Percentiles rank a stretch among this genome's conserved stretches.
Conservation (phyloP, 2,329 filamentous ascomycete genomes). For the Colletotrichum lentis region DNA sequence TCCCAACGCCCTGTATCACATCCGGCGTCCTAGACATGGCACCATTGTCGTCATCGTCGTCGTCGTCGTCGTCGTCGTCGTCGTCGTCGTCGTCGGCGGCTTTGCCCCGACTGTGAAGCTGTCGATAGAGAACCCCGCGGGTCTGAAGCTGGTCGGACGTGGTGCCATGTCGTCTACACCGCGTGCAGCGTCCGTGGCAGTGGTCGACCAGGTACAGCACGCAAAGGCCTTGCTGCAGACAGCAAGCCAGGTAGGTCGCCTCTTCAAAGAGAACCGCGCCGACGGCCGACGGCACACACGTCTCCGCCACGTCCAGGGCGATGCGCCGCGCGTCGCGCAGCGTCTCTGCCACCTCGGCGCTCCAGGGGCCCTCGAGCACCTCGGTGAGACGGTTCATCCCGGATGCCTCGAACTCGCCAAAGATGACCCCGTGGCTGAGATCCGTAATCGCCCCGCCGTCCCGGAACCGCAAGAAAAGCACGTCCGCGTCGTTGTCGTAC, state of each 20-base stretch:
- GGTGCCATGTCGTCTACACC: conserved; percentile 37
- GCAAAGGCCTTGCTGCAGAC: conserved; percentile 43
- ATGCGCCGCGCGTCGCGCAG: conserved; percentile 41
- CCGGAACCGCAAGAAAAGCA: conserved; percentile 44
- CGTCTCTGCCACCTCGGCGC: conserved; percentile 42
- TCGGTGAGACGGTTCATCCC: conserved; percentile 32
- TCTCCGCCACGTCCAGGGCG: conserved; percentile 45
- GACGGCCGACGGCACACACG: conserved; percentile 36
- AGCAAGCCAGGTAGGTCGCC: conserved; percentile 44
- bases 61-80: background rate
- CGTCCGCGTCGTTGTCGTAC: conserved; percentile 42
- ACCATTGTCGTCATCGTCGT: too few species aligned
- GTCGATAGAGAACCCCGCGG: conserved; percentile 40
- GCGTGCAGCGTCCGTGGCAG: conserved; percentile 41
- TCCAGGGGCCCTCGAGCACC: conserved; percentile 45
- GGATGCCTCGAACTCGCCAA: conserved; percentile 29
- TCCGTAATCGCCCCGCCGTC: conserved; percentile 35
- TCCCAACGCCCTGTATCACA: conserved; percentile 45
- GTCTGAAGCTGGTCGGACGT: conserved; percentile 37
- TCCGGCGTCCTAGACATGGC: conserved; percentile 41
- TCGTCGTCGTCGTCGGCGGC: background rate
- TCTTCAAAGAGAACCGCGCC: conserved; percentile 42
- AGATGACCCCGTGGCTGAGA: conserved; percentile 18
- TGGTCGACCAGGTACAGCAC: conserved; percentile 47
- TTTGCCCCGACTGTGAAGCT: conserved; percentile 39